Percentiles rank a stretch among this genome's conserved stretches.
Evolutionary conservation across 305 asterid genomes (phyloP).

Genomic region (Solanum hybrid): DNA sequence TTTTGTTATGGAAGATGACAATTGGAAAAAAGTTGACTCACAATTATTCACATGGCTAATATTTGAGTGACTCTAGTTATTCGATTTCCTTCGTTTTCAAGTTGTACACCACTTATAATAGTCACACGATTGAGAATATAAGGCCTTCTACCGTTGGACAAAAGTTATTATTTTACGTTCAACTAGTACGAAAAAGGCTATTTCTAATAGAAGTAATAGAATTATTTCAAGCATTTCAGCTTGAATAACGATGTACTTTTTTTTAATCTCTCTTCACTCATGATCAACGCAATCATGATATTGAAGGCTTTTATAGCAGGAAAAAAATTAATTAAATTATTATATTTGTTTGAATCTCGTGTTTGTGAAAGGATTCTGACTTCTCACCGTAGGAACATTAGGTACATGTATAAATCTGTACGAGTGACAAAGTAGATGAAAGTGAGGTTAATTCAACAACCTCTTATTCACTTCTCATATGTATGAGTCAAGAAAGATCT

Average conservation of each 20-base stretch:
- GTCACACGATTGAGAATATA: neutral
- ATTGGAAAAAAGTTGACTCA: neutral
- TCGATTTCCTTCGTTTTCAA: neutral
- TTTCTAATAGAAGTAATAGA: neutral
- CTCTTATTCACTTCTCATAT: neutral
- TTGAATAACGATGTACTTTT: rapidly evolving
- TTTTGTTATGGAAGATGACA: neutral
- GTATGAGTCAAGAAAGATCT: neutral
- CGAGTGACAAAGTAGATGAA: neutral
- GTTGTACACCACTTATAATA: neutral
- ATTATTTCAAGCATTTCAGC: neutral
- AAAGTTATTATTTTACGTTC: rapidly evolving
- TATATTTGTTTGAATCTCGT: neutral
- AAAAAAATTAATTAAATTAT: neutral
- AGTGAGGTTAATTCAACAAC: neutral
- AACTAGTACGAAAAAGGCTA: neutral
- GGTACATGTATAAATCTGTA: neutral
- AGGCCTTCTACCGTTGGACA: rapidly evolving
- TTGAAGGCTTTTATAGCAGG: neutral
- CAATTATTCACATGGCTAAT: neutral
- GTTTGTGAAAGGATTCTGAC: neutral
- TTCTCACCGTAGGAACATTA: neutral
- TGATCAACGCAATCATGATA: neutral
- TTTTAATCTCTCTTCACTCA: neutral
- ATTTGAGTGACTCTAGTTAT: neutral